phyloP scores from a whole-genome alignment of 31 red algal genomes.

The Asparagopsis taxiformis region DNA sequence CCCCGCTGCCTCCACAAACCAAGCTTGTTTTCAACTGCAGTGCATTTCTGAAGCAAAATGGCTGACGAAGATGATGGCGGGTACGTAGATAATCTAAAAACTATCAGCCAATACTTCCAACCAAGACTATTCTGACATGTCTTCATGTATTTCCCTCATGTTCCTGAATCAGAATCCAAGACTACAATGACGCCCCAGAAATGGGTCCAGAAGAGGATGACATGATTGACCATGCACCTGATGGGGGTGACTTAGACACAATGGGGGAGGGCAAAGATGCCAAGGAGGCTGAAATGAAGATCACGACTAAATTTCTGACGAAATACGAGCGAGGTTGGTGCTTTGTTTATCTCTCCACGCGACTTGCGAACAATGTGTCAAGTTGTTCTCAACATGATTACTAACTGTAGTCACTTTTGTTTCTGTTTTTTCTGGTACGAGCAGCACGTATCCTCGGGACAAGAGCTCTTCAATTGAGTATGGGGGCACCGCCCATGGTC shows the following conservation, averaged over 20 bases:
- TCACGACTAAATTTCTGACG: slow-evolving; percentile 94
- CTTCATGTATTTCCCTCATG: not conserved
- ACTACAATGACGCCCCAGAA: slow-evolving; percentile 54
- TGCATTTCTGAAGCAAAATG: slow-evolving; percentile 21
- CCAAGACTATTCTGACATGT: too few species aligned
- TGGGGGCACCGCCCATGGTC: slow-evolving; percentile 97
- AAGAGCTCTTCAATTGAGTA: slow-evolving; percentile 89
- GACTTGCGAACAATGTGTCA: not conserved
- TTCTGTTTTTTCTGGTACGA: too few species aligned
- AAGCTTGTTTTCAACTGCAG: too few species aligned
- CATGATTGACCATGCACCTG: slow-evolving; percentile 37
- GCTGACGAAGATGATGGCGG: slow-evolving; percentile 47
- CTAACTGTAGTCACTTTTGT: too few species aligned
- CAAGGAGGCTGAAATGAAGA: slow-evolving; percentile 39
- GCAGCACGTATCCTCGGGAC: slow-evolving; percentile 91
- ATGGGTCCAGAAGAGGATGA: slow-evolving; percentile 26
- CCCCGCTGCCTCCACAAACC: too few species aligned
- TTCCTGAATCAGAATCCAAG: slow-evolving; percentile 30
- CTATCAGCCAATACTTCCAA: too few species aligned
- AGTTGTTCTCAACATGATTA: not conserved
- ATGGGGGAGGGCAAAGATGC: slow-evolving; percentile 1
- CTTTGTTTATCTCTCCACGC: not conserved
- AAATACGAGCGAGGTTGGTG: slow-evolving; percentile 96
- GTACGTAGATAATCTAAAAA: slow-evolving; percentile 35
- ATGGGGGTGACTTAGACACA: slow-evolving; percentile 8